Evolutionary conservation across 495 filamentous ascomycete species (phyloP).

Genomic region (Platismatia glauca): DNA sequence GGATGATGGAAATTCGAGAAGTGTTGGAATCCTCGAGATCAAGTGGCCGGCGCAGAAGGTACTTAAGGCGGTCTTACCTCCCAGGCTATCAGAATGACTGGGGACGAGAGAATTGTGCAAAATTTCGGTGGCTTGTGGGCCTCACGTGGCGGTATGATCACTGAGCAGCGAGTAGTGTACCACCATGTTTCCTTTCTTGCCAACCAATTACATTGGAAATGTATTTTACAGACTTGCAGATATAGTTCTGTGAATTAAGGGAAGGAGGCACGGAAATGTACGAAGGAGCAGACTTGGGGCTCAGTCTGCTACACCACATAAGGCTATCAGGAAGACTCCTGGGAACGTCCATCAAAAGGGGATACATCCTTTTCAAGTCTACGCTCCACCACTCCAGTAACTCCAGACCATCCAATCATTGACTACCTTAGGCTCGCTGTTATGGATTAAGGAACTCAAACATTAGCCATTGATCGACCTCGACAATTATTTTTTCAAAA

Average conservation of each 20-base stretch:
- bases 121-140: not conserved
- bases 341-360: not conserved
- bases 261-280: not conserved
- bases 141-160: not conserved
- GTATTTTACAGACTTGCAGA: not conserved
- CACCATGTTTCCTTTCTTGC: not conserved
- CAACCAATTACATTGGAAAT: not conserved
- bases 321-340: not conserved
- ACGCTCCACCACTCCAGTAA: too few species aligned
- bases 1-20: constrained; percentile 1
- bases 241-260: not conserved
- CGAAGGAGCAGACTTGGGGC: too few species aligned
- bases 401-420: too few species aligned
- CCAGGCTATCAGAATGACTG: not conserved
- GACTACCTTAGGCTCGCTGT: too few species aligned
- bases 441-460: too few species aligned
- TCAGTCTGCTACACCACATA: too few species aligned
- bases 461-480: too few species aligned
- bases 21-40: not conserved
- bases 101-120: not conserved
- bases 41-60: not conserved
- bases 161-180: not conserved
- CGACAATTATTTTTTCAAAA: too few species aligned
- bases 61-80: not conserved
- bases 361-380: not conserved